Evolutionary conservation across 1,139 yeast species (phyloP).

Genomic region (Suhomyces guaymorum): DNA sequence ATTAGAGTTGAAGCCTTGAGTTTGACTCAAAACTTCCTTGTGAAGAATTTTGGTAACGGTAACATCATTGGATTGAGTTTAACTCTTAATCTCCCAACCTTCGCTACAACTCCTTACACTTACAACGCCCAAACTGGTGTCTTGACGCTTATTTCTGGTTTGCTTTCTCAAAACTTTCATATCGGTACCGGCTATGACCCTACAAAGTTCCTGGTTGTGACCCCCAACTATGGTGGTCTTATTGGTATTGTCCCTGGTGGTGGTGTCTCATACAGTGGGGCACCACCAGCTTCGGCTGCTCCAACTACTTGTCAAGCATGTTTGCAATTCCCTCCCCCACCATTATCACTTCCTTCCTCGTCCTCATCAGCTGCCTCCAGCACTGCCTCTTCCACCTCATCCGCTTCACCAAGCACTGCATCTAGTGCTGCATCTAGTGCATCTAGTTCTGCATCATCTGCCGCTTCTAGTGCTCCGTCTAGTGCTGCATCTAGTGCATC

Average conservation of each 20-base stretch:
- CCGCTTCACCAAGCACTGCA: too few species aligned
- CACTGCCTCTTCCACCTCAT: too few species aligned
- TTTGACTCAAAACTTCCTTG: conserved; percentile 22
- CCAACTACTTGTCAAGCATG: conserved; percentile 5
- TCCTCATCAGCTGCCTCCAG: conserved; percentile 1
- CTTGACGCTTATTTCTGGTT: conserved; percentile 18
- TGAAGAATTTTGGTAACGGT: conserved; percentile 34
- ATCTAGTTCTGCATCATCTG: neutral
- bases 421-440: neutral
- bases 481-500: conserved; percentile 2
- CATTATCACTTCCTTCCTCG: conserved; percentile 1
- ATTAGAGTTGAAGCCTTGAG: conserved; percentile 18
- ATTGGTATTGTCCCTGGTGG: conserved; percentile 20
- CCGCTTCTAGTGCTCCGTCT: conserved; percentile 1
- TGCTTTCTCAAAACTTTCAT: conserved; percentile 18
- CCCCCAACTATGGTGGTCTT: conserved; percentile 18
- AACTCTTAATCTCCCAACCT: conserved; percentile 11
- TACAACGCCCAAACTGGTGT: conserved; percentile 24
- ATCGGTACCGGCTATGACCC: conserved; percentile 26
- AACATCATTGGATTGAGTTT: conserved; percentile 27
- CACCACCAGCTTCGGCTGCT: conserved; percentile 8
- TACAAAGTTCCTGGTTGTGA: conserved; percentile 9
- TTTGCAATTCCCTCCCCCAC: conserved; percentile 5
- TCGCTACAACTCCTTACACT: conserved; percentile 6
- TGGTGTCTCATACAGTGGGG: conserved; percentile 22